Evolutionary conservation across 768 basidiomycete genomes (phyloP), one percentile per base, ranked within the genome.

Genomic region (Agaricus bisporus): DNA sequence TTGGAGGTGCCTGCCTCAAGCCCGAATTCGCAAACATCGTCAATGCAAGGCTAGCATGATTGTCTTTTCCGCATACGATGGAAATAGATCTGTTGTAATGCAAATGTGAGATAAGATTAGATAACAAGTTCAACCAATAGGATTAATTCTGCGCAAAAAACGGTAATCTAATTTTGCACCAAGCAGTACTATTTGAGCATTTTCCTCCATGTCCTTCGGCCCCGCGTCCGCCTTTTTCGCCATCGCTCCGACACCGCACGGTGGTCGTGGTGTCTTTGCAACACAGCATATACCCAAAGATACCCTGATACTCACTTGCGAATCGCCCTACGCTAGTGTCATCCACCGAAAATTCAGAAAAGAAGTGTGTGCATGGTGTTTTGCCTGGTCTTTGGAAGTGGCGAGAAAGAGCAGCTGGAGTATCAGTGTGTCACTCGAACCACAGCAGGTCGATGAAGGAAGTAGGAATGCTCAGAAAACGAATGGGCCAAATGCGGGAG

Each of bases 1-100:
- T 98, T 37, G 95, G 95, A 22, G 95, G 95, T 22, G 95, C 95
- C 32, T 98, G 95, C 14, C 80, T 99, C 71, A 99, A 98, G 75
- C 94, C 95, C 38, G 95, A 98, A 71, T 97, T 98, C 63, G 83
- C 88, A 44, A 76, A 95, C 56, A 95, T 97, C 65, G 83, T 95
- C 78, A 95, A 94, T 63, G 76, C 78, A 36, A 85, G 69, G 60
- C 72, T 63, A 59, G 58, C 48, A 15, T 42, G 17, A 42, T 12
- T 20, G 8, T 32, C 32, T 22, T 22, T 22, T 8, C 32, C 32
- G 32, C 32, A 32, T 32, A 32, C 32, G 32, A 32, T 32, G 8
- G 32, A 6, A 3, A 2, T 3, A 11, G 32, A 7, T 3, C 8
- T 32, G 32, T 8, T 8, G 11, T 32, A 32, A 32, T 8, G 11